Conservation (phyloP, 2,329 filamentous ascomycete genomes). For the Verticillium nonalfalfae region DNA sequence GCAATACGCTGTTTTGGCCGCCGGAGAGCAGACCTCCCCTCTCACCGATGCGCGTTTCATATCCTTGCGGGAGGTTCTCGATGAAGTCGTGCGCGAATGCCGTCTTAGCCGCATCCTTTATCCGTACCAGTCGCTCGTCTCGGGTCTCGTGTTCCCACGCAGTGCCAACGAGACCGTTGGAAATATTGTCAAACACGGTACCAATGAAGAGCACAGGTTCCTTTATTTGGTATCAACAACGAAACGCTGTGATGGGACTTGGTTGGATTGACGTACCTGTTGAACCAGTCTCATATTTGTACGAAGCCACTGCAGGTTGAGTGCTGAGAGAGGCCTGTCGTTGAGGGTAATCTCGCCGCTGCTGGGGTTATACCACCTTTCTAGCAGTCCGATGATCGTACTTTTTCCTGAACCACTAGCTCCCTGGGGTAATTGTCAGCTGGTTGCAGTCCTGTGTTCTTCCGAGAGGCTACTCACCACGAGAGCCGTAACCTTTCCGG, state of each 20-base stretch:
- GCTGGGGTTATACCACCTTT: slow-evolving; percentile 51
- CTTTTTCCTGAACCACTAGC: slow-evolving; percentile 64
- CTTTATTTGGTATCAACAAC: slow-evolving; percentile 3
- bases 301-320: slow-evolving; percentile 22
- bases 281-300: slow-evolving; percentile 22
- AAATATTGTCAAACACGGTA: slow-evolving; percentile 15
- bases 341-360: slow-evolving; percentile 20
- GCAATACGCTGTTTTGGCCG: slow-evolving; percentile 59
- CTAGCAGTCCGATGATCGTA: slow-evolving; percentile 60
- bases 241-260: too few relatives aligned
- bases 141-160: slow-evolving; percentile 2
- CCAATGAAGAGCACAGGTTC: slow-evolving; percentile 18
- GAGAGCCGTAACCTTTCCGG: slow-evolving; percentile 62
- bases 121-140: slow-evolving; percentile 3
- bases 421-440: slow-evolving; percentile 25
- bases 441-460: neutral
- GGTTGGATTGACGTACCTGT: slow-evolving; percentile 3
- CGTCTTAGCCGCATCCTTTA: slow-evolving; percentile 12
- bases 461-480: slow-evolving; percentile 26
- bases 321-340: slow-evolving; percentile 14
- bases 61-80: slow-evolving; percentile 12
- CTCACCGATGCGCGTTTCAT: slow-evolving; percentile 16
- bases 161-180: slow-evolving; percentile 13
- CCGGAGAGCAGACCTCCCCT: slow-evolving; percentile 28
- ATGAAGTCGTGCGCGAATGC: slow-evolving; percentile 18